Evolutionary conservation across 176 grass and related monocot genomes (phyloP).

Genomic region (Rhynchospora breviuscula): DNA sequence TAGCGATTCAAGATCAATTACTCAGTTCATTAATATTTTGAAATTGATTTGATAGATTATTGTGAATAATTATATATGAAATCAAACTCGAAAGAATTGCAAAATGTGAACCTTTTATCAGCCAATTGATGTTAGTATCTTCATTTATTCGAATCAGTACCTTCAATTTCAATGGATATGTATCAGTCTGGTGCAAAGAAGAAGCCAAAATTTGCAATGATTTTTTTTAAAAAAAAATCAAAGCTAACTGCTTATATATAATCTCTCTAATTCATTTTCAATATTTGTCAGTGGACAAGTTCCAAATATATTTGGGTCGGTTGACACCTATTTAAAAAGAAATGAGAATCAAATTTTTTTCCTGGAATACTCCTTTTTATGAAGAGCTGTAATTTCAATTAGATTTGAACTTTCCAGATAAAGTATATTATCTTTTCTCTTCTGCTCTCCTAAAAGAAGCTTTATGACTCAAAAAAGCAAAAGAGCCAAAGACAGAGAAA

Average conservation of each 20-base stretch:
- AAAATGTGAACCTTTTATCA: too few species aligned
- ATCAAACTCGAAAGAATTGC: too few species aligned
- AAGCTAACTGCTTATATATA: neutral
- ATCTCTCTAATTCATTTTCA: neutral
- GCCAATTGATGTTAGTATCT: neutral
- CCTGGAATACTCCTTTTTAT: neutral
- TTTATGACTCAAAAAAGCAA: neutral
- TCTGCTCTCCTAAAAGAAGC: neutral
- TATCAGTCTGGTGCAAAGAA: too few species aligned
- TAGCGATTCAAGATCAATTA: too few species aligned
- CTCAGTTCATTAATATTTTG: too few species aligned
- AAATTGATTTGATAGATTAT: too few species aligned
- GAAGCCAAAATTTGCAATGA: too few species aligned
- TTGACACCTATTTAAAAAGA: neutral
- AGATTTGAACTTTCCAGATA: neutral
- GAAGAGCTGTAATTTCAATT: neutral
- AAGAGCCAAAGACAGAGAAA: neutral
- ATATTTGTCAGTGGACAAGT: neutral
- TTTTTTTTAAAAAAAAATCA: neutral
- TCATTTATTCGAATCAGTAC: neutral
- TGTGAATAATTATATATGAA: too few species aligned
- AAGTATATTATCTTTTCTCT: constrained; percentile 10
- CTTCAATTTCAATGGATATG: neutral
- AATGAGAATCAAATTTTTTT: neutral
- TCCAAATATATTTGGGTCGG: neutral